Evolutionary conservation across 805 yeast genomes (phyloP).

Genomic region (Lachancea thermotolerans): DNA sequence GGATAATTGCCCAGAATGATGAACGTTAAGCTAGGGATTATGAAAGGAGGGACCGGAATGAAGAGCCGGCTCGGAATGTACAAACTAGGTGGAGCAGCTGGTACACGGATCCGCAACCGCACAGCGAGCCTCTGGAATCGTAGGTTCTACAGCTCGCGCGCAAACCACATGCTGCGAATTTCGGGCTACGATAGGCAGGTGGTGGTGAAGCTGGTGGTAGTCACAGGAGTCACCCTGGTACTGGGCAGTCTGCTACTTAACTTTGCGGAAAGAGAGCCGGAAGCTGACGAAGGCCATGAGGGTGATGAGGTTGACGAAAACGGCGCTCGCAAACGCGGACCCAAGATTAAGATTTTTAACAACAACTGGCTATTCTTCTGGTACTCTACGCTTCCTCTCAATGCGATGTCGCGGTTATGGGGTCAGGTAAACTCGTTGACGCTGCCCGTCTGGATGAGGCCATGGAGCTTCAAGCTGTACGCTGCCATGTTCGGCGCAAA

Average conservation of each 20-base stretch:
- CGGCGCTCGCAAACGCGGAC: slow-evolving; percentile 16
- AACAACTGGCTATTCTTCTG: slow-evolving; percentile 83
- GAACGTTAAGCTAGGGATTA: slow-evolving; percentile 1
- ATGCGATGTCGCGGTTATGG: slow-evolving; percentile 90
- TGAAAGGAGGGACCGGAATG: slow-evolving; percentile 19
- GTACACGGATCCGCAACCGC: slow-evolving; percentile 22
- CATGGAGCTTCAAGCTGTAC: slow-evolving; percentile 73
- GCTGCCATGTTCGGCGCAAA: slow-evolving; percentile 80
- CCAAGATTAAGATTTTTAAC: slow-evolving; percentile 30
- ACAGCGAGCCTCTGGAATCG: slow-evolving; percentile 22
- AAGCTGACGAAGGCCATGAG: slow-evolving; percentile 21
- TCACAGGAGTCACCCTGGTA: slow-evolving; percentile 27
- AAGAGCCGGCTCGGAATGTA: slow-evolving; percentile 16
- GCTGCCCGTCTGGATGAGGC: slow-evolving; percentile 83
- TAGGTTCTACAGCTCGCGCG: slow-evolving; percentile 13
- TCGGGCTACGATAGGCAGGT: slow-evolving; percentile 6
- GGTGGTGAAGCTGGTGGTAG: slow-evolving; percentile 24
- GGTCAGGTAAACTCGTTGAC: slow-evolving; percentile 80
- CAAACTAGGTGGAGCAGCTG: slow-evolving; percentile 5
- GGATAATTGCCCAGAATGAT: background rate
- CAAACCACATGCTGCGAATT: slow-evolving; percentile 1
- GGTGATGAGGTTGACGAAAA: slow-evolving; percentile 46
- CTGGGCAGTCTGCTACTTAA: slow-evolving; percentile 21
- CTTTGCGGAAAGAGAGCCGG: slow-evolving; percentile 21
- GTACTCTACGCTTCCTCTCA: slow-evolving; percentile 83